A percentile compares a stretch with the other conserved stretches of the same genome.
Conservation (phyloP, 495 filamentous ascomycete species). For the Hyaloscypha hepaticicola region DNA sequence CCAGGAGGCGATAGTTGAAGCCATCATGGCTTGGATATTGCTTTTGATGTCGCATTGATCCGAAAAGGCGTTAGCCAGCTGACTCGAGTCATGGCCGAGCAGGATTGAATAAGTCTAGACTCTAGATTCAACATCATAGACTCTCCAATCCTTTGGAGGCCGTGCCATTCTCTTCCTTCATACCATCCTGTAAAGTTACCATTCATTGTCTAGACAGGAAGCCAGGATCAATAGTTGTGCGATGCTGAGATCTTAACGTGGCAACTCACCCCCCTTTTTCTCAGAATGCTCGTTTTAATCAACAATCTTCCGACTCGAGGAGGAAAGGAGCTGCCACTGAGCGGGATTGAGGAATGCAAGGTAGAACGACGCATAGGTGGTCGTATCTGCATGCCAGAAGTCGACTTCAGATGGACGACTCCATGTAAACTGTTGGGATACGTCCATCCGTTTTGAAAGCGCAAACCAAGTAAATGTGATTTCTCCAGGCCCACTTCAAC, state of each 20-base stretch:
- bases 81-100: not conserved
- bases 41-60: not conserved
- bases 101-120: not conserved
- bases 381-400: not conserved
- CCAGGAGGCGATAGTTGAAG: not conserved
- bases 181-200: not conserved
- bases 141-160: not conserved
- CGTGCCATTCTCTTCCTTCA: not conserved
- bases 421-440: not conserved
- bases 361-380: too few species aligned
- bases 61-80: not conserved
- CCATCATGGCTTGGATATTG: not conserved
- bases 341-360: too few species aligned
- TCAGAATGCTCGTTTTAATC: not conserved
- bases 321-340: not conserved
- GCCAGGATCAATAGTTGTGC: not conserved
- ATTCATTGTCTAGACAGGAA: not conserved
- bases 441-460: too few species aligned
- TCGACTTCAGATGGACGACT: not conserved
- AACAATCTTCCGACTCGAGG: not conserved
- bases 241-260: not conserved
- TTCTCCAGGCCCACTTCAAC: not conserved
- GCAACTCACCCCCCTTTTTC: not conserved
- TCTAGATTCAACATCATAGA: not conserved
- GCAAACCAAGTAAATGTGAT: not conserved